These are phyloP conservation scores for Ogataea paradorogensis DNA, from an alignment of 805 yeast species.

Conservation along the genomic window DNA sequence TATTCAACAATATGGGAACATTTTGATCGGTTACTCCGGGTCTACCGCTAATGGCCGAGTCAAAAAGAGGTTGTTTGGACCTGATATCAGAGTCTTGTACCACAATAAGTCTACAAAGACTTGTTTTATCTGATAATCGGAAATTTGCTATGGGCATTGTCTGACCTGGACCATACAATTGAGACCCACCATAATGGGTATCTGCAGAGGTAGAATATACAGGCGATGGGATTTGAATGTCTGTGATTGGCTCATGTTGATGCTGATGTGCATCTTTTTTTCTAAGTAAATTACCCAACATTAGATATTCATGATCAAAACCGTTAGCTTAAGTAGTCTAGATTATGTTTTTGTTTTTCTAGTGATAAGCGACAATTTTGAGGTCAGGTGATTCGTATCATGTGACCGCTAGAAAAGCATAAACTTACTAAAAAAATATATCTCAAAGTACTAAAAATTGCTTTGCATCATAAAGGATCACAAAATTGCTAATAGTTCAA, in stretches of 20 bases:
- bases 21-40: constrained; percentile 5
- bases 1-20: constrained; percentile 17
- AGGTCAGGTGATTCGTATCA: not conserved
- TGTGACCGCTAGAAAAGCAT: not conserved
- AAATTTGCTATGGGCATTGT: constrained; percentile 17
- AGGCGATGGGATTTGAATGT: constrained; percentile 6
- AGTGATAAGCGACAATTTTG: constrained; percentile 3
- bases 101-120: constrained; percentile 41
- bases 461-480: not conserved
- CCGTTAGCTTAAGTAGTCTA: not conserved
- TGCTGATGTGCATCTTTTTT: constrained; percentile 4
- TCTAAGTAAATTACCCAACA: constrained; percentile 8
- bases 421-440: too few relatives aligned
- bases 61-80: constrained; percentile 47
- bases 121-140: constrained; percentile 24
- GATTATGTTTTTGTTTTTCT: not conserved
- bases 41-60: constrained; percentile 33
- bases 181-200: constrained; percentile 43
- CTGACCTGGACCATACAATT: constrained; percentile 41
- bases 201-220: constrained; percentile 28
- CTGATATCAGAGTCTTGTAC: constrained; percentile 52
- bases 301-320: constrained; percentile 2
- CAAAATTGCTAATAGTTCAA: not conserved
- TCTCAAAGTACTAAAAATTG: not conserved
- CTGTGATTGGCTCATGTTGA: not conserved